phyloP scores from a whole-genome alignment of 148 eudicot genomes.

The Chenopodium berlandieri region DNA sequence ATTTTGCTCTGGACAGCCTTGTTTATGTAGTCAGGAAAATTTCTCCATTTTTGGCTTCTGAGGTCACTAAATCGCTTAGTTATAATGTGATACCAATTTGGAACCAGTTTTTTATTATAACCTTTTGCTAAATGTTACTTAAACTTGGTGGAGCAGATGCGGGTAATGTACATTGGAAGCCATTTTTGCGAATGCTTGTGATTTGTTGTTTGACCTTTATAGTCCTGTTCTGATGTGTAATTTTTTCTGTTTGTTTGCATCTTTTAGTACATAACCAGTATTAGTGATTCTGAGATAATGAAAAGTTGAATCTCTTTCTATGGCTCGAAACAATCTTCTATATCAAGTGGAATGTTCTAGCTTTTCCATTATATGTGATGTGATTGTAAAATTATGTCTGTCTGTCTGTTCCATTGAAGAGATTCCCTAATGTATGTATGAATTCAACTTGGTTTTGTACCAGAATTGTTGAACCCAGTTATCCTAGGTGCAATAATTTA shows the following conservation, averaged over 20 bases:
- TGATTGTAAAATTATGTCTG: background rate
- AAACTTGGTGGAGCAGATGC: conserved; percentile 16
- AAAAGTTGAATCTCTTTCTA: background rate
- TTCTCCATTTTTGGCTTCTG: conserved; percentile 28
- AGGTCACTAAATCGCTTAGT: conserved; percentile 23
- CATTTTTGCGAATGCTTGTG: background rate
- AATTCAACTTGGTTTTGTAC: too few species aligned
- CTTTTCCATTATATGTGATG: background rate
- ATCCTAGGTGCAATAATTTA: background rate
- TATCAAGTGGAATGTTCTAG: background rate
- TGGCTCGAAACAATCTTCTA: background rate
- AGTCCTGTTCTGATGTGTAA: background rate
- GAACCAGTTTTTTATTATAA: conserved; percentile 23
- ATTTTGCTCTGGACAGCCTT: conserved; percentile 27
- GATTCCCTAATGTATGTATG: background rate
- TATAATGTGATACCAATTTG: conserved; percentile 21
- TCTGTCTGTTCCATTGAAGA: background rate
- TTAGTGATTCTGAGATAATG: background rate
- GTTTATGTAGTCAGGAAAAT: conserved; percentile 29
- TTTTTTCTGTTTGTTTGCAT: background rate
- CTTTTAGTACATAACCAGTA: background rate
- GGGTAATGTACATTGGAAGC: conserved; percentile 20
- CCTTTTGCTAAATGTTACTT: conserved; percentile 17
- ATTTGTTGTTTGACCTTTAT: conserved; percentile 1
- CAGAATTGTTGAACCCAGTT: background rate